phyloP scores from a whole-genome alignment of 2,329 filamentous ascomycete genomes.

The Aspergillus amoenus region DNA sequence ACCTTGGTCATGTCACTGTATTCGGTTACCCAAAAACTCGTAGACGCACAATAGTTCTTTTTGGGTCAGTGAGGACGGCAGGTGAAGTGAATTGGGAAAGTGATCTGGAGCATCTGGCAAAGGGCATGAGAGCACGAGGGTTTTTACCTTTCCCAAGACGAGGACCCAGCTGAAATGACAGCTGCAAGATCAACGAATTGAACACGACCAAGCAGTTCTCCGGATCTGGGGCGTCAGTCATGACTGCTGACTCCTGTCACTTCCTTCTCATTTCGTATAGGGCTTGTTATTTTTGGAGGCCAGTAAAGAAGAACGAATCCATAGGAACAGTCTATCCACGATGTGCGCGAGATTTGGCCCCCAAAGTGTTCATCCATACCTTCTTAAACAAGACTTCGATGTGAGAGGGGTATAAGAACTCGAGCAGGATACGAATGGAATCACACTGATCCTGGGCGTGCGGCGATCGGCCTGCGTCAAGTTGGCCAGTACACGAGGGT shows the following conservation, averaged over 20 bases:
- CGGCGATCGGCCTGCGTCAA: conserved; percentile 1
- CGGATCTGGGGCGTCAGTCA: not conserved
- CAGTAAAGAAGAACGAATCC: not conserved
- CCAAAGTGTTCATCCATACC: conserved; percentile 2
- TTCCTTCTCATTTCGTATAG: not conserved
- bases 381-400: conserved; percentile 3
- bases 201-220: not conserved
- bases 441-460: not conserved
- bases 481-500: conserved; percentile 5
- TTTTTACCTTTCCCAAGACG: not conserved
- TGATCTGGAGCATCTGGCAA: not conserved
- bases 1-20: not conserved
- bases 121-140: not conserved
- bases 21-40: not conserved
- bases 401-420: not conserved
- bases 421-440: conserved; percentile 4
- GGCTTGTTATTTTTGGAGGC: conserved; percentile 9
- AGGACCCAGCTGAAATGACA: not conserved
- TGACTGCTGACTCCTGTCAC: not conserved
- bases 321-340: not conserved
- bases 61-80: not conserved
- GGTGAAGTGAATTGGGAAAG: not conserved
- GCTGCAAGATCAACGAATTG: not conserved
- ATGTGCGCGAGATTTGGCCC: conserved; percentile 1
- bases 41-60: not conserved